Base-by-base conservation (phyloP, 1,284 basidiomycete genomes). In the Paramarasmius palmivorus region DNA sequence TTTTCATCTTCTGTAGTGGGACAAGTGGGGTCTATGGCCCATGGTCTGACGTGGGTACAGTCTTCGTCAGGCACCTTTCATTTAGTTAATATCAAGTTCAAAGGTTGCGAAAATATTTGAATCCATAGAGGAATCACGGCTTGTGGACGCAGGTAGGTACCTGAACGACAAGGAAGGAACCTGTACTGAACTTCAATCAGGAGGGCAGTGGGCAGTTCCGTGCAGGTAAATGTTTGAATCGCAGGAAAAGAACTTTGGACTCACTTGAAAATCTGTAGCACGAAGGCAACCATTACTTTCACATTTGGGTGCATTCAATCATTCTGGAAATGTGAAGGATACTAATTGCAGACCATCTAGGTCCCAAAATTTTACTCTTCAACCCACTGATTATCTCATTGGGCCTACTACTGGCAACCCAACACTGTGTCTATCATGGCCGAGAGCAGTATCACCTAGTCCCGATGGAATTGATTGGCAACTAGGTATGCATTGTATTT, bases 401-500 rank as follows among this genome's bases (percentile, higher is more conserved):
- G 92, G 91, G 7, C 86, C 85, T 38, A 78, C 86, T 2, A 71
- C 75, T 19, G 81, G 82, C 7, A 78, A 87, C 59, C 83, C 88
- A 0, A 76, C 79, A 48, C 70, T 92, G 42, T 95, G 93, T 68
- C 71, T 94, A 29, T 79, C 91, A 14, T 95, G 93, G 93, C 92
- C 92, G 0, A 75, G 77, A 52, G 92, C 89, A 1, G 68, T 72
- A 14, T 74, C 82, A 3, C 86, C 88, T 0, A 84, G 77, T 49
- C 67, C 84, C 10, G 88, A 92, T 67, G 92, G 91, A 2, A 81
- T 95, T 40, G 92, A 93, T 66, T 95, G 93, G 93, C 88, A 93
- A 67, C 74, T 95, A 53, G 86, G 86, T 82, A 63, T 19, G 62
- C 50, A 47, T 22, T 20, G 15, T 8, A 40, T n/a, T 32, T 47